Percentiles rank a stretch among this genome's conserved stretches.
phyloP scores from a whole-genome alignment of 176 grass and related monocot species.

The Paspalum vaginatum region DNA sequence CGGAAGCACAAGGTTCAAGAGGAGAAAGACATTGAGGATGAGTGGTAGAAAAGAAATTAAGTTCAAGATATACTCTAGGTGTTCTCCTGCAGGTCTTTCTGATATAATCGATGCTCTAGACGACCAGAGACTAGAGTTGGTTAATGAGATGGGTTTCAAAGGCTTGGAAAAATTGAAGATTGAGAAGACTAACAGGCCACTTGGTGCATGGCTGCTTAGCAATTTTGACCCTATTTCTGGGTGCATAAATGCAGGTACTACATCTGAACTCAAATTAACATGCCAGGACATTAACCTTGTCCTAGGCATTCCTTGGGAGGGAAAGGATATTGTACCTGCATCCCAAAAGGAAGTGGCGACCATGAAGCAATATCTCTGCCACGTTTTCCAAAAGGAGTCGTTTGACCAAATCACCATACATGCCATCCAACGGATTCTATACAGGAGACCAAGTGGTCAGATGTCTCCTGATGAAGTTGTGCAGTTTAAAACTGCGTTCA shows the following conservation, averaged over 20 bases:
- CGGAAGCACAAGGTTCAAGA: too few relatives aligned
- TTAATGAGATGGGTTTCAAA: background rate
- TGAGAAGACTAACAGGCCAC: background rate
- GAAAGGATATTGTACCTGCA: background rate
- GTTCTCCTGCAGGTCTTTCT: too few relatives aligned
- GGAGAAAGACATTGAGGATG: too few relatives aligned
- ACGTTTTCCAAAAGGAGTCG: background rate
- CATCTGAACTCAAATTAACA: background rate
- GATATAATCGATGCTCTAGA: background rate
- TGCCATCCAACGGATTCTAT: background rate
- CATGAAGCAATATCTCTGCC: background rate
- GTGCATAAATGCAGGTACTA: background rate
- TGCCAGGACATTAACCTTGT: background rate
- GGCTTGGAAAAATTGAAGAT: background rate
- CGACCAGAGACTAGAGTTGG: background rate
- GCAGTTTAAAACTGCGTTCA: background rate
- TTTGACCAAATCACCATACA: background rate
- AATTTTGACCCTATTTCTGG: background rate
- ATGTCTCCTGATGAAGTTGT: background rate
- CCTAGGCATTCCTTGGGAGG: background rate
- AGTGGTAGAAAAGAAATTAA: too few relatives aligned
- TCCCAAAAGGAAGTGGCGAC: background rate
- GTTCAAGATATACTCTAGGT: too few relatives aligned
- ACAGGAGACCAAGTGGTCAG: background rate
- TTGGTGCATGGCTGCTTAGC: background rate